Base-by-base conservation (phyloP, 2,329 filamentous ascomycete species). In the Fusarium miscanthi region DNA sequence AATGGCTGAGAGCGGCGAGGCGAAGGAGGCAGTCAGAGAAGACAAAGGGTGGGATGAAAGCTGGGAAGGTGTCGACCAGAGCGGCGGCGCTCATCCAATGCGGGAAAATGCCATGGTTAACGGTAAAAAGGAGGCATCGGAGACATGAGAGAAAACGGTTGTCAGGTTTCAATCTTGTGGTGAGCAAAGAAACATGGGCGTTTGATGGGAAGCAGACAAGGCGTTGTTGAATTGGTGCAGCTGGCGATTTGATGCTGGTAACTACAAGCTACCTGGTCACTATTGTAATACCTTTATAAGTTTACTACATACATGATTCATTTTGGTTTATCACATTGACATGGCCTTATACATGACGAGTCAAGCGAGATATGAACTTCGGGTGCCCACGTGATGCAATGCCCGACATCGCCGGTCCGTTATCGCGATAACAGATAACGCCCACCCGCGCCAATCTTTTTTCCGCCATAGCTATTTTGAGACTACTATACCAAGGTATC, bases 1-100 rank as follows among this genome's bases (percentile, higher is more conserved):
- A 21, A 90, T 94, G 82, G 88, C 91, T 1, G 85, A 86, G 70
- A 82, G 81, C 16, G 87, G 87, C 37, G 83, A 87, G 58, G 81
- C 85, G 6, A 81, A 79, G 38, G 80, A 83, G 23, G 86, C 84
- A 5, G 83, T 86, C 4, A 84, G 85, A 33, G 65, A 72, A 25
- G 72, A 80, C 27, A 78, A 79, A 59, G 80, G 78, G 46, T 80
- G 80, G 69, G 80, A 83, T 53, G 78, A 82, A 6, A 80, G 79
- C 19, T 89, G 86, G 85, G 80, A 85, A 71, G 88, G 87, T 11
- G 75, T 89, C 35, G 88, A 89, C 72, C 83, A 85, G 54, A 89
- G 87, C 69, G 87, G 87, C 13, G 85, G 86, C 3, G 76, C 80
- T 21, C 80, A 80, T 57, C 83, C 82, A 11, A 78, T 72, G 43